These are phyloP conservation scores for Plasmodium vivax DNA, from an alignment of 169 alveolate species.

Conservation along the genomic window DNA sequence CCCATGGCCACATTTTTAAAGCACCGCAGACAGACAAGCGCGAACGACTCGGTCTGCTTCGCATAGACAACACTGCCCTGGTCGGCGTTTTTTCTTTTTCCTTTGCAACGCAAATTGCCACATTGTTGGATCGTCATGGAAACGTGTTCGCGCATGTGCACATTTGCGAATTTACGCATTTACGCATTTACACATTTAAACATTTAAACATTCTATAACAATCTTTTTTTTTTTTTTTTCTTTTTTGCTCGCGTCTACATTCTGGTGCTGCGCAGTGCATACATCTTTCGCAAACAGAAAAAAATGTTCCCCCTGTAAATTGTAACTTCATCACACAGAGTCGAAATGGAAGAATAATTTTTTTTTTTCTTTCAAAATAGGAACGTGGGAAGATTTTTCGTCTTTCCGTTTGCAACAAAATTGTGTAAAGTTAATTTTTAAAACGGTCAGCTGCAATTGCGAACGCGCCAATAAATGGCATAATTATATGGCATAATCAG, in stretches of 20 bases:
- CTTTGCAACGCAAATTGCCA: neutral
- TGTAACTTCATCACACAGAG: neutral
- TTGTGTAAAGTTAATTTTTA: neutral
- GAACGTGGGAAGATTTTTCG: neutral
- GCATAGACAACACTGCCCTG: neutral
- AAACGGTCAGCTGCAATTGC: neutral
- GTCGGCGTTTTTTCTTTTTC: neutral
- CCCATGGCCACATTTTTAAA: neutral
- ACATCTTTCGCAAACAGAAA: neutral
- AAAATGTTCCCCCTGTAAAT: neutral
- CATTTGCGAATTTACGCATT: neutral
- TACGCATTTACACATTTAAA: neutral
- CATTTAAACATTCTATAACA: neutral
- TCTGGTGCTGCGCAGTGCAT: constrained; percentile 11
- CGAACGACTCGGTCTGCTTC: neutral
- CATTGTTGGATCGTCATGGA: neutral
- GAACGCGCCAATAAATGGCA: neutral
- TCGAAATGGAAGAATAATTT: neutral
- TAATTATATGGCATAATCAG: neutral
- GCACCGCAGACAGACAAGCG: neutral
- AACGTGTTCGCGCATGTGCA: neutral
- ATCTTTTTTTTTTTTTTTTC: neutral
- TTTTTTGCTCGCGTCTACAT: neutral
- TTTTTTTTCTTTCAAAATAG: neutral
- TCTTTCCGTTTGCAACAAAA: neutral